Evolutionary conservation across 805 yeast species (phyloP).

Genomic region (Wickerhamiella qilinensis): DNA sequence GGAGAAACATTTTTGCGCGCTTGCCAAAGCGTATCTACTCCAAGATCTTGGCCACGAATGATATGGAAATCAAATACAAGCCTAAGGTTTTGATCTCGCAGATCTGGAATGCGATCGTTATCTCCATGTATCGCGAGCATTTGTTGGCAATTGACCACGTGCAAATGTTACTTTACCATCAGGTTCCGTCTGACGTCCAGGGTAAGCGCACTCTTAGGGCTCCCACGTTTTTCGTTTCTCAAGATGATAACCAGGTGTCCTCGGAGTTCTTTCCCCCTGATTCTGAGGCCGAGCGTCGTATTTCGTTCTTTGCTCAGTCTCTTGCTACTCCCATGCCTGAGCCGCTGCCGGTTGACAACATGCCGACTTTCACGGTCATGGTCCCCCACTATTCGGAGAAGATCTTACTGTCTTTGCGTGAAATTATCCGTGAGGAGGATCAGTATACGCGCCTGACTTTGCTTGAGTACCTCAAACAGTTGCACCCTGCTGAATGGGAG

Average conservation of each 20-base stretch:
- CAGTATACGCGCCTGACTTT: slow-evolving; percentile 89
- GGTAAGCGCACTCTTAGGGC: slow-evolving; percentile 98
- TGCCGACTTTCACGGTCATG: slow-evolving; percentile 97
- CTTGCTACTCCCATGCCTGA: slow-evolving; percentile 97
- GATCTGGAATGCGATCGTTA: slow-evolving; percentile 98
- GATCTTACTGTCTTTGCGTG: slow-evolving; percentile 82
- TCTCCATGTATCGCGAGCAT: slow-evolving; percentile 99
- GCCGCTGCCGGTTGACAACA: slow-evolving; percentile 97
- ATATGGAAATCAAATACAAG: slow-evolving; percentile 97
- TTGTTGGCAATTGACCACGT: slow-evolving; percentile 96
- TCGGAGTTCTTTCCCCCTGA: slow-evolving; percentile 94
- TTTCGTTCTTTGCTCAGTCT: slow-evolving; percentile 97
- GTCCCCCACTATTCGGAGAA: slow-evolving; percentile 95
- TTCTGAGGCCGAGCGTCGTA: slow-evolving; percentile 99
- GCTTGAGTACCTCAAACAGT: slow-evolving; percentile 83
- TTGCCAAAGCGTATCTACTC: slow-evolving; percentile 98
- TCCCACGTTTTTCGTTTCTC: slow-evolving; percentile 96
- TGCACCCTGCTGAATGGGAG: slow-evolving; percentile 96
- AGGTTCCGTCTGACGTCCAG: slow-evolving; percentile 95
- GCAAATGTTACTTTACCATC: slow-evolving; percentile 91
- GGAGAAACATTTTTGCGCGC: slow-evolving; percentile 98
- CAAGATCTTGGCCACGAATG: slow-evolving; percentile 92
- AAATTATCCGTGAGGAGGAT: slow-evolving; percentile 93
- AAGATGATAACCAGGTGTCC: slow-evolving; percentile 86
- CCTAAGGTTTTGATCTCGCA: slow-evolving; percentile 97